A percentile compares a stretch with the other conserved stretches of the same genome.
phyloP scores from a whole-genome alignment of 169 alveolate species.

The Theileria annulata region DNA sequence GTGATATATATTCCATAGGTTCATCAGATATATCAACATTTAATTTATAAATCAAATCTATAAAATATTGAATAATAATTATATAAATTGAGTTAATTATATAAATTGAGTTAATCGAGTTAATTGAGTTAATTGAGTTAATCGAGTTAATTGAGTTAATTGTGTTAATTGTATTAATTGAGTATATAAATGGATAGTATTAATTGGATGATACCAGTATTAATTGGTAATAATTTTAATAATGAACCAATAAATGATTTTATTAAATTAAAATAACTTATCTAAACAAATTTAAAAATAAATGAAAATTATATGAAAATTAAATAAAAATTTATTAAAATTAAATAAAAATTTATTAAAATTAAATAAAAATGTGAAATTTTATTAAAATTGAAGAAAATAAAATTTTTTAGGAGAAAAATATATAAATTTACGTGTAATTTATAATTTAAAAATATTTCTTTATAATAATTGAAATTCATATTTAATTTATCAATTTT shows the following conservation, averaged over 20 bases:
- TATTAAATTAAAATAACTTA: constrained; percentile 43
- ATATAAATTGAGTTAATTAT: no score
- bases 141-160: no score
- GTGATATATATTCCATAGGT: constrained; percentile 61
- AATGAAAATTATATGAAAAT: background rate
- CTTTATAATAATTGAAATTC: no score
- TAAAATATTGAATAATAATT: background rate
- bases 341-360: background rate
- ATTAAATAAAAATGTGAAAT: background rate
- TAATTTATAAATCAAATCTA: constrained; percentile 6
- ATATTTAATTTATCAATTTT: constrained; percentile 27
- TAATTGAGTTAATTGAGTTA: no score
- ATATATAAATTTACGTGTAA: no score
- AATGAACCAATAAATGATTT: constrained; percentile 42
- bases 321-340: background rate
- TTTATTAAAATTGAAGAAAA: background rate
- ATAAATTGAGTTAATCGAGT: no score
- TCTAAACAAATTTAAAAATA: constrained; percentile 8
- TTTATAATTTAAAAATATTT: no score
- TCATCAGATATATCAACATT: constrained; percentile 31
- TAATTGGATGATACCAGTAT: no score
- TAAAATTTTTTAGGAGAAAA: no score
- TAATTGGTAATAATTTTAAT: constrained; percentile 37
- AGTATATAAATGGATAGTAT: no score
- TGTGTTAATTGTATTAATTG: no score